Evolutionary conservation across 2,329 filamentous ascomycete genomes (phyloP).

Genomic region (Neoscytalidium dimidiatum): DNA sequence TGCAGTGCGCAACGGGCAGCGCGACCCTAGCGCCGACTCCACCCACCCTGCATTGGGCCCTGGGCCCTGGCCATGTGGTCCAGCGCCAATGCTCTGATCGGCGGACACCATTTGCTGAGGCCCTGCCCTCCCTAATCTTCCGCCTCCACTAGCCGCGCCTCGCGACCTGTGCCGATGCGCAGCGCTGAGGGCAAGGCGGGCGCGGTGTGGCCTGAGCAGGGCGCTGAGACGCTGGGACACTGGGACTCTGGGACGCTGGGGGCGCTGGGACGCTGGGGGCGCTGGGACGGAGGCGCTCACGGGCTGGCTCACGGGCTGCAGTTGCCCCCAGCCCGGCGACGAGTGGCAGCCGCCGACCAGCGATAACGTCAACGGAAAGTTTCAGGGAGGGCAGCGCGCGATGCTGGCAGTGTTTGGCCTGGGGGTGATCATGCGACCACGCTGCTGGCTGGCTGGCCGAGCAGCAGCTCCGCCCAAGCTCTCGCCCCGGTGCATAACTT

Average conservation of each 20-base stretch:
- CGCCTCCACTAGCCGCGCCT: background rate
- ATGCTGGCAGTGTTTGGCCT: conserved; percentile 5
- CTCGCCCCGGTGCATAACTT: conserved; percentile 13
- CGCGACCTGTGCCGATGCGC: background rate
- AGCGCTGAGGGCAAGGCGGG: background rate
- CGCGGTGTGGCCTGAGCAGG: conserved; percentile 1
- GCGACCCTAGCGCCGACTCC: background rate
- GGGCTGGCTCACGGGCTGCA: conserved; percentile 1
- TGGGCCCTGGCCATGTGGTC: conserved; percentile 6
- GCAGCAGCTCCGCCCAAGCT: conserved; percentile 6
- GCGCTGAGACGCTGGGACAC: no score
- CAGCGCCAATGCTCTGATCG: conserved; percentile 3
- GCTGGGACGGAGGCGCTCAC: background rate
- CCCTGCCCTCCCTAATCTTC: conserved; percentile 7
- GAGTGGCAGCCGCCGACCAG: conserved; percentile 13
- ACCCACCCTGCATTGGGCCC: background rate
- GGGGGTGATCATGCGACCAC: conserved; percentile 10
- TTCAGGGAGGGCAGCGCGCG: conserved; percentile 10
- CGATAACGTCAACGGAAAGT: conserved; percentile 14
- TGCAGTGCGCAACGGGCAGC: no score
- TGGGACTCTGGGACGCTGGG: background rate
- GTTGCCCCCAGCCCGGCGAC: background rate
- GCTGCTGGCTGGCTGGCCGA: background rate
- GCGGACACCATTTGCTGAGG: conserved; percentile 9
- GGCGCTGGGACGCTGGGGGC: background rate